phyloP scores from a whole-genome alignment of 2,329 filamentous ascomycete genomes.

The Neospermospora avenae region DNA sequence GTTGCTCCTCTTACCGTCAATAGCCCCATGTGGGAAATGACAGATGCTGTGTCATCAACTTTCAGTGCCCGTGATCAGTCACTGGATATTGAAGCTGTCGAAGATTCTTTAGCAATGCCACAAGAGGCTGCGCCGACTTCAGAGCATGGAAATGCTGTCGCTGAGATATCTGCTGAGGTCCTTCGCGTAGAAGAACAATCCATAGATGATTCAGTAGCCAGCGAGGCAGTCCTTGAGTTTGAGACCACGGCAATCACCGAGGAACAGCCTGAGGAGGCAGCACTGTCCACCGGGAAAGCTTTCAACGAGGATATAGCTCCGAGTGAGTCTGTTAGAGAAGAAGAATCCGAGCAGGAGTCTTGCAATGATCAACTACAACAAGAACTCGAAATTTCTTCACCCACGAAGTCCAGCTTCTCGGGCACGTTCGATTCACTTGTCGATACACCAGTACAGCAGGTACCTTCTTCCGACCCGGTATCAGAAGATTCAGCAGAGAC shows the following conservation, averaged over 20 bases:
- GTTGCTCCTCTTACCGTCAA: neutral
- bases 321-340: neutral
- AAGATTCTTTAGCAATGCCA: neutral
- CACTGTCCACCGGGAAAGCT: too few relatives aligned
- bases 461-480: neutral
- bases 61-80: neutral
- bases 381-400: neutral
- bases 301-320: neutral
- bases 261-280: neutral
- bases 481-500: conserved; percentile 14
- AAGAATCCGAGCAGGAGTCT: neutral
- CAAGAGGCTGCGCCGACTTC: neutral
- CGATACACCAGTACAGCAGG: neutral
- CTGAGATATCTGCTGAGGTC: neutral
- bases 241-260: neutral
- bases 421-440: neutral
- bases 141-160: neutral
- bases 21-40: neutral
- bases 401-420: neutral
- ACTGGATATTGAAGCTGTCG: neutral
- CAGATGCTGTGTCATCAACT: too few relatives aligned
- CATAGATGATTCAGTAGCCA: too few relatives aligned
- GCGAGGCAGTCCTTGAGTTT: neutral
- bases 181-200: neutral
- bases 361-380: neutral